These are phyloP conservation scores for Pichia sp. DNA, from an alignment of 1,139 yeast genomes.

Conservation along the genomic window DNA sequence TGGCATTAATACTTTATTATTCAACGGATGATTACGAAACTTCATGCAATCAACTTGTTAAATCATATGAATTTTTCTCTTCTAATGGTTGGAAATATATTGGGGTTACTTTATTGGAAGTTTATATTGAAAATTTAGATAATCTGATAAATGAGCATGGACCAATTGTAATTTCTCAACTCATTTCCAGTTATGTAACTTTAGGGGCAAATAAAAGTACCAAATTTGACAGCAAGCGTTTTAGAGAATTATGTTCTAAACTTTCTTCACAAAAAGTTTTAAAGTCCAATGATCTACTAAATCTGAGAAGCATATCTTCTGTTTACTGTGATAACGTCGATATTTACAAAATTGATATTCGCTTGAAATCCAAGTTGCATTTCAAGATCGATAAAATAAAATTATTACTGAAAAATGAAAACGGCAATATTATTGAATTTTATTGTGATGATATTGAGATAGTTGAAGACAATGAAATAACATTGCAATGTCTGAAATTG, in stretches of 20 bases:
- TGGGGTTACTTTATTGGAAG: constrained; percentile 57
- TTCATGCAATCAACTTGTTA: constrained; percentile 50
- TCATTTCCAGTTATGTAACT: constrained; percentile 26
- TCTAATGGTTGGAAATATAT: constrained; percentile 70
- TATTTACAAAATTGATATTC: constrained; percentile 18
- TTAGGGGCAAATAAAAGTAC: constrained; percentile 9
- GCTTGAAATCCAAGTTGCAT: constrained; percentile 18
- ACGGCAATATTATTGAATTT: constrained; percentile 15
- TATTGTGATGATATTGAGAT: background rate
- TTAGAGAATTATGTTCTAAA: constrained; percentile 24
- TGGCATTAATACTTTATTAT: constrained; percentile 60
- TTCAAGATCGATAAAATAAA: constrained; percentile 16
- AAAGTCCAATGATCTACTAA: constrained; percentile 33
- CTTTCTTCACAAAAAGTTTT: constrained; percentile 23
- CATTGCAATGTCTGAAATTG: constrained; percentile 6
- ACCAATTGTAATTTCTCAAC: constrained; percentile 4
- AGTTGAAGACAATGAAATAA: background rate
- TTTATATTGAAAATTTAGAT: constrained; percentile 65
- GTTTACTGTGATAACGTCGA: constrained; percentile 20
- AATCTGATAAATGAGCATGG: constrained; percentile 29
- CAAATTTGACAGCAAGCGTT: constrained; percentile 15
- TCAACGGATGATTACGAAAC: constrained; percentile 48
- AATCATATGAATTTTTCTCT: constrained; percentile 62
- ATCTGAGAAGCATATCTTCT: constrained; percentile 18
- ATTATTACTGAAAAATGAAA: constrained; percentile 10